Evolutionary conservation across 73 alveolate genomes (phyloP).

Genomic region (Stentor roeselii): DNA sequence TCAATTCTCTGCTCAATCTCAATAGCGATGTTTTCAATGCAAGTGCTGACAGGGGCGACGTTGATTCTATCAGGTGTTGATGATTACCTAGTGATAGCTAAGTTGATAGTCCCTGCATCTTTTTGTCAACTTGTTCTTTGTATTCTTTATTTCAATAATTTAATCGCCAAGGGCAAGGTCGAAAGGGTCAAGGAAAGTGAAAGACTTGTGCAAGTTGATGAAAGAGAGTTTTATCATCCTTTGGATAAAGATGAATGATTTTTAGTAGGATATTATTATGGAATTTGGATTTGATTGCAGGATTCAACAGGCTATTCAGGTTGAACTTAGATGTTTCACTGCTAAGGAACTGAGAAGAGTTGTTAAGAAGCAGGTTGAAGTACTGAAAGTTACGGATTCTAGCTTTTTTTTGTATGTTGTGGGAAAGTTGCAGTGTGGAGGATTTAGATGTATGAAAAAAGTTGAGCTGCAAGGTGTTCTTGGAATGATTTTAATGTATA

Average conservation of each 20-base stretch:
- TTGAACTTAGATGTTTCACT: too few species aligned
- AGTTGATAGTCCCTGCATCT: neutral
- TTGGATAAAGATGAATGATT: constrained; percentile 16
- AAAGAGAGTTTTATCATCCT: neutral
- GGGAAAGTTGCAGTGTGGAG: too few species aligned
- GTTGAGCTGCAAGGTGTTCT: too few species aligned
- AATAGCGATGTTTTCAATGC: neutral
- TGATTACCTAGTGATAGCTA: neutral
- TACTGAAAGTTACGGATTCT: too few species aligned
- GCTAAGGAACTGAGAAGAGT: too few species aligned
- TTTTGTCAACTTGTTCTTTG: neutral
- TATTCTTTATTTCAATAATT: neutral
- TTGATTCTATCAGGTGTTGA: neutral
- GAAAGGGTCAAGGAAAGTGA: neutral
- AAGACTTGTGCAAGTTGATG: neutral
- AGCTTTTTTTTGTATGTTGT: too few species aligned
- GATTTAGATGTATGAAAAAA: too few species aligned
- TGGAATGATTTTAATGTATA: too few species aligned
- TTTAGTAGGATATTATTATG: too few species aligned
- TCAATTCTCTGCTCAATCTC: neutral
- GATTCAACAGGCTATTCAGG: too few species aligned
- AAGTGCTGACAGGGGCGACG: neutral
- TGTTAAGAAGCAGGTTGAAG: too few species aligned
- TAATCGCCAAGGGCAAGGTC: neutral
- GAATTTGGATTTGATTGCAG: too few species aligned